Evolutionary conservation across 2,329 filamentous ascomycete genomes (phyloP).

Genomic region (Xylaria arbuscula): DNA sequence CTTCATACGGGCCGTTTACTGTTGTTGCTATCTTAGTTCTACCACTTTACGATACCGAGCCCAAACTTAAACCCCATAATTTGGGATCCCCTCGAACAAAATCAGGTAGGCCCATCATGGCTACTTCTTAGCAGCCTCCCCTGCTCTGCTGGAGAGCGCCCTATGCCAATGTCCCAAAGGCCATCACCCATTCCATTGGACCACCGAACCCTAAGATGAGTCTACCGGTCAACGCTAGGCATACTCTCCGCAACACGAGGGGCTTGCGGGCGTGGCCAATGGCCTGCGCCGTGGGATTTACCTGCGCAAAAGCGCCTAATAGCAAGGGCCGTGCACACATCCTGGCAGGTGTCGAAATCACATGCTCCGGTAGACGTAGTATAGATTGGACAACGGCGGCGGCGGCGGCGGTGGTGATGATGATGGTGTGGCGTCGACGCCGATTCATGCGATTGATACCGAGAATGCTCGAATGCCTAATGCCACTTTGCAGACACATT

Average conservation of each 20-base stretch:
- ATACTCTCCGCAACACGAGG: constrained; percentile 7
- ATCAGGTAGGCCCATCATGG: background rate
- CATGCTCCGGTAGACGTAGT: background rate
- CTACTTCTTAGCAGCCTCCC: background rate
- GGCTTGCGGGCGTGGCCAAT: background rate
- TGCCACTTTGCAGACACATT: too few species aligned
- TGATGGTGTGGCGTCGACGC: background rate
- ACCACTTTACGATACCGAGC: background rate
- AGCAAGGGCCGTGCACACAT: background rate
- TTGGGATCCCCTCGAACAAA: constrained; percentile 4
- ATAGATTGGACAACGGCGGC: background rate
- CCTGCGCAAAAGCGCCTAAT: background rate
- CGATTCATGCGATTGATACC: background rate
- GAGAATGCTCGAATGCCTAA: background rate
- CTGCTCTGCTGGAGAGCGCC: background rate
- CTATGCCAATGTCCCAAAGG: background rate
- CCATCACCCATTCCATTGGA: background rate
- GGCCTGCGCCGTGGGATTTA: too few species aligned
- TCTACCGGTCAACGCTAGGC: background rate
- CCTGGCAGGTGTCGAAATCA: background rate
- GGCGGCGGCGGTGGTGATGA: background rate
- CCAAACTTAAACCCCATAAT: constrained; percentile 5
- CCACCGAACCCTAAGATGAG: background rate
- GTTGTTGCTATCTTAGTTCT: background rate
- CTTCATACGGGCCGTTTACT: background rate